phyloP scores from a whole-genome alignment of 257 asterid genomes.

The Pogostemon cablin region DNA sequence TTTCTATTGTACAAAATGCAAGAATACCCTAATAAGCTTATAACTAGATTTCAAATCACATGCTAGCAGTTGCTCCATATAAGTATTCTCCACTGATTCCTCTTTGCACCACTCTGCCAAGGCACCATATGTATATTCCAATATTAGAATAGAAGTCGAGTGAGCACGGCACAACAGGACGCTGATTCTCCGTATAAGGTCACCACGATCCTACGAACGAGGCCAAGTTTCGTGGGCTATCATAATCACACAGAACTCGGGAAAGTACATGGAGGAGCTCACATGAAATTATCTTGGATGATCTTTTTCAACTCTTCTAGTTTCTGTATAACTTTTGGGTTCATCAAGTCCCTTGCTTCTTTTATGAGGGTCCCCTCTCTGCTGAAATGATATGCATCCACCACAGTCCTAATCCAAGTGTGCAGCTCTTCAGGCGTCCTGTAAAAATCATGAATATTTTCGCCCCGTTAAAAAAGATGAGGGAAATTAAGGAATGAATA shows the following conservation, averaged over 20 bases:
- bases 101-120: not conserved
- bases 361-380: conserved; percentile 74
- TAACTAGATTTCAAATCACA: not conserved
- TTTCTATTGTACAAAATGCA: conserved; percentile 11
- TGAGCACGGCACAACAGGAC: not conserved
- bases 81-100: not conserved
- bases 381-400: conserved; percentile 82
- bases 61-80: not conserved
- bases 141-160: not conserved
- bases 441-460: conserved; percentile 19
- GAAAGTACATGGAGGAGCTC: conserved; percentile 27
- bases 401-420: conserved; percentile 61
- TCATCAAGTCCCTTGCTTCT: conserved; percentile 89
- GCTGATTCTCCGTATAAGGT: not conserved
- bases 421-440: conserved; percentile 85
- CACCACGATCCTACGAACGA: not conserved
- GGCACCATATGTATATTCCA: not conserved
- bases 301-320: conserved; percentile 66
- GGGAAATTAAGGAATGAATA: not conserved
- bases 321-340: conserved; percentile 63
- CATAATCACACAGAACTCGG: not conserved
- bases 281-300: conserved; percentile 82
- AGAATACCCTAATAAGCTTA: not conserved
- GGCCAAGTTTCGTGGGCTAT: not conserved
- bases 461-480: not conserved